Percentiles rank a stretch among this genome's conserved stretches.
These are phyloP conservation scores for Neopestalotiopsis sp. DNA, from an alignment of 2,329 filamentous ascomycete species.

Conservation along the genomic window DNA sequence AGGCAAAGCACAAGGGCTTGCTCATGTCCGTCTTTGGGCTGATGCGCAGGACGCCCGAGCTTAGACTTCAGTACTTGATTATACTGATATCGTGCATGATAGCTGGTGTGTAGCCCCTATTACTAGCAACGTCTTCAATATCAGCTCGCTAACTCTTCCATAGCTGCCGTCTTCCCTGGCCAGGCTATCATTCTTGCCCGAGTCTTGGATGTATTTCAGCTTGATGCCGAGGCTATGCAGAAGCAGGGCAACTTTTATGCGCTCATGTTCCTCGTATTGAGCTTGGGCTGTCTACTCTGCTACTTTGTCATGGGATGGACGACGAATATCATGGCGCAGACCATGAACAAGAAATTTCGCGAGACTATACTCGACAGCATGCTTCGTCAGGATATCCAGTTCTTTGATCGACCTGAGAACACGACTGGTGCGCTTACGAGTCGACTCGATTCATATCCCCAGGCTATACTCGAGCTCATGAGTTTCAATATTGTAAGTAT, in stretches of 20 bases:
- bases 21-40: slow-evolving; percentile 13
- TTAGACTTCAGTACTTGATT: slow-evolving; percentile 4
- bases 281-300: slow-evolving; percentile 51
- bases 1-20: slow-evolving; percentile 9
- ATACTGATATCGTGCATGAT: slow-evolving; percentile 11
- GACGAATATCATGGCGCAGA: slow-evolving; percentile 29
- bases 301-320: slow-evolving; percentile 53
- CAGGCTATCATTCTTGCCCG: slow-evolving; percentile 38
- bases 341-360: slow-evolving; percentile 41
- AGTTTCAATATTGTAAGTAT: slow-evolving; percentile 59
- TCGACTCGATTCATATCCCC: slow-evolving; percentile 55
- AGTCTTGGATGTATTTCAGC: slow-evolving; percentile 31
- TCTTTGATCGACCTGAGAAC: slow-evolving; percentile 62
- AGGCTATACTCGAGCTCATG: slow-evolving; percentile 62
- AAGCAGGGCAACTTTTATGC: slow-evolving; percentile 44
- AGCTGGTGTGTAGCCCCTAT: background rate
- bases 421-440: slow-evolving; percentile 61
- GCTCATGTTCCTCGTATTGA: slow-evolving; percentile 66
- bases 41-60: background rate
- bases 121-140: background rate
- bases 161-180: slow-evolving; percentile 35
- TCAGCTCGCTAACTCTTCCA: background rate
- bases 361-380: slow-evolving; percentile 34
- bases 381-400: slow-evolving; percentile 50
- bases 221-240: slow-evolving; percentile 26